Base-by-base conservation (phyloP, 2,329 filamentous ascomycete species). In the Colletotrichum gigasporum region DNA sequence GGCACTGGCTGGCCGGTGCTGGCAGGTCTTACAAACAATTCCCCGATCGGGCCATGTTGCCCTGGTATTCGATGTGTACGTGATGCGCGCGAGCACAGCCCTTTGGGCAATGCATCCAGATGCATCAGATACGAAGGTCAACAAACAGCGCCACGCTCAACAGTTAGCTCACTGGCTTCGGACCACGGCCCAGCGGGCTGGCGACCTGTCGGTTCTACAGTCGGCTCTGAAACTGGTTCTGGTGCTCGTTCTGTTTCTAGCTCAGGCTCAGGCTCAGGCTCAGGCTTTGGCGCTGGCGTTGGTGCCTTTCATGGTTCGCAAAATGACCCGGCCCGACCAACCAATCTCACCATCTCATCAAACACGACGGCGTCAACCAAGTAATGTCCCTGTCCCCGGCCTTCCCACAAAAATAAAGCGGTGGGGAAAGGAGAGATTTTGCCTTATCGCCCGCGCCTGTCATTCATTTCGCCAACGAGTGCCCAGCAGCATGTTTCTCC, bases 391-490 rank as follows among this genome's bases (percentile, higher is more conserved):
- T 45, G 18, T 22, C 28, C 28, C 12, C 42, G 28, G 47, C 16
- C 41, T 44, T 18, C 30, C 28, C 41, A 35, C 48, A 44, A 32
- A 42, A 35, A 39, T 11, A 48, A 60, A 34, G 14, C 16, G 28
- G 42, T 50, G 61, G 41, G 42, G 48, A 32, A 26, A 48, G n/a
- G 20, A 54, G 47, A 41, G 41, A 60, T 47, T 54, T 48, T 18
- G 61, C 22, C 54, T 59, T 52, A 30, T 54, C 41, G 24, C 24
- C 35, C 22, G 47, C 20, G 35, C 47, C 48, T 61, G 48, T 61
- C 34, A 58, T 20, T 64, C 41, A 64, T 61, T 48, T 64, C 61
- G 56, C 32, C 48, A 41, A 39, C 16, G 24, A 16, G 39, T 16
- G 16, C 37, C 22, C 45, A 47, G 37, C 26, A 18, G 37, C 26